Evolutionary conservation across 768 basidiomycete genomes (phyloP).

Genomic region (Lactarius deliciosus): DNA sequence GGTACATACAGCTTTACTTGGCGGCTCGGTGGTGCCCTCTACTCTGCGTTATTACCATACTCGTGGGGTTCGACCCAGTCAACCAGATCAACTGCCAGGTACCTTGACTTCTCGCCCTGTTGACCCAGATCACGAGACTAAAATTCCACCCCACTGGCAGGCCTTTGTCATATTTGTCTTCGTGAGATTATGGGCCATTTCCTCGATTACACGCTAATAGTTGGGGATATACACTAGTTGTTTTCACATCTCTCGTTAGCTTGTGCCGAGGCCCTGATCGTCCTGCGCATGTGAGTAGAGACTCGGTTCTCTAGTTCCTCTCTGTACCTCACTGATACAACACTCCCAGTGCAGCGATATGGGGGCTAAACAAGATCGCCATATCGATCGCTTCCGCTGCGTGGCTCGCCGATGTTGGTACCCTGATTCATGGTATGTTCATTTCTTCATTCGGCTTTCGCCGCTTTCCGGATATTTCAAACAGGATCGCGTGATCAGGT

Average conservation of each 20-base stretch:
- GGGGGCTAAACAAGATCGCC: conserved; percentile 4
- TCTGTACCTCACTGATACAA: not conserved
- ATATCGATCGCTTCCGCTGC: not conserved
- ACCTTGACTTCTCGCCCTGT: not conserved
- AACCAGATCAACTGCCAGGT: not conserved
- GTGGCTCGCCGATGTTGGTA: not conserved
- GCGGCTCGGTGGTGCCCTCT: not conserved
- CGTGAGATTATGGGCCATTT: not conserved
- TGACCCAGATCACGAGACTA: not conserved
- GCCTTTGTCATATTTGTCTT: not conserved
- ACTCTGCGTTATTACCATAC: not conserved
- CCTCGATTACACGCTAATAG: not conserved
- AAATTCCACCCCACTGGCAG: not conserved
- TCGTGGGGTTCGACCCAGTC: not conserved
- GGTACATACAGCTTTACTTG: not conserved
- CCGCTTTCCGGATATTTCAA: not conserved
- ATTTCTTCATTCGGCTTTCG: not conserved
- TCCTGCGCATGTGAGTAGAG: conserved; percentile 22
- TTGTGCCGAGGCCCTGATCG: conserved; percentile 15
- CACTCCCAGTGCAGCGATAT: conserved; percentile 9
- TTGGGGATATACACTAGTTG: not conserved
- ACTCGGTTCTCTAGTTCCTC: not conserved
- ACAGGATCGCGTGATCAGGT: not conserved
- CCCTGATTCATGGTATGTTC: not conserved
- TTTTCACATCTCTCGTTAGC: conserved; percentile 3